Conservation (phyloP, 306 rosid genomes). For the Alnus rubra region DNA sequence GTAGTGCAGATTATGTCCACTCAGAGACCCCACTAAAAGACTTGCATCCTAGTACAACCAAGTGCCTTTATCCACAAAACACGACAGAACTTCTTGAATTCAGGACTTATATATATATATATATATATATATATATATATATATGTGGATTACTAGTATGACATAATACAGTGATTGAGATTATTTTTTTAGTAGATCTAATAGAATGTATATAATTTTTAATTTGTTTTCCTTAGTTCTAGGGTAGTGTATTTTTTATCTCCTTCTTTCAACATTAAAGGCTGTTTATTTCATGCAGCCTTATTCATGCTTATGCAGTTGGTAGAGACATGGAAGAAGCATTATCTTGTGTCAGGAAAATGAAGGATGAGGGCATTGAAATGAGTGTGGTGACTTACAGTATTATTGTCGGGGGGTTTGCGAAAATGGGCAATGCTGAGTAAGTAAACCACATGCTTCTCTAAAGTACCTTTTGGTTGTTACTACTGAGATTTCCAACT, state of each 20-base stretch:
- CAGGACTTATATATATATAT: neutral
- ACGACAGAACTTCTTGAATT: neutral
- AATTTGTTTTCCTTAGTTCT: neutral
- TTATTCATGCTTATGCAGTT: slow-evolving; percentile 98
- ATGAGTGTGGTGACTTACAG: slow-evolving; percentile 91
- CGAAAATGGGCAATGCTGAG: slow-evolving; percentile 74
- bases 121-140: too few relatives aligned
- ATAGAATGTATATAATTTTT: neutral
- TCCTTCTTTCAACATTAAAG: slow-evolving; percentile 29
- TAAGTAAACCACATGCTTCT: slow-evolving; percentile 47
- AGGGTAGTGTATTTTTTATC: neutral
- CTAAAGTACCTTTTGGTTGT: neutral
- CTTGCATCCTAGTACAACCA: neutral
- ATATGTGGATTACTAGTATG: neutral
- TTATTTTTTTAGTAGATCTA: neutral
- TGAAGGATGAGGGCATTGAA: slow-evolving; percentile 88
- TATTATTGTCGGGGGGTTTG: slow-evolving; percentile 88
- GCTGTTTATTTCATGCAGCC: slow-evolving; percentile 70
- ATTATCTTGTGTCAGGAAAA: slow-evolving; percentile 82
- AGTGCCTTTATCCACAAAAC: neutral
- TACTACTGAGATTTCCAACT: neutral
- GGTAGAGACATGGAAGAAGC: slow-evolving; percentile 99
- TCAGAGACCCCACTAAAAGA: neutral
- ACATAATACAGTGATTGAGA: neutral
- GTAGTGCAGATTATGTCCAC: neutral